Evolutionary conservation across 768 basidiomycete genomes (phyloP), one percentile per base, ranked within the genome.

Genomic region (Russula griseocarnosa): DNA sequence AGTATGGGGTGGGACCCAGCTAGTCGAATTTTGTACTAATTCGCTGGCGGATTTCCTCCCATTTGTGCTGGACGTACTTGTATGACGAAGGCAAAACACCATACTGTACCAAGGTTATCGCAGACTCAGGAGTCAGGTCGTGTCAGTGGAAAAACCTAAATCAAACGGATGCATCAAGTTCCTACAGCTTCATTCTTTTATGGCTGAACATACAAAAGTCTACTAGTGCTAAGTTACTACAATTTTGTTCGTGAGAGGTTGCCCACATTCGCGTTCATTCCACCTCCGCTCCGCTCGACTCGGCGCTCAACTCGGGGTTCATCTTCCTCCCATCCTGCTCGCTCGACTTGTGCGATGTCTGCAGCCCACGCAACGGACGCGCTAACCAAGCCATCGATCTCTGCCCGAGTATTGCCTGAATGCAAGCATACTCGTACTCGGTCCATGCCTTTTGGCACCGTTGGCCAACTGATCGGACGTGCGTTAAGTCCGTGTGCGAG

Each of bases 391-490:
- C 74, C 71, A 44, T 84, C 81, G 4, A 96, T 79, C 32, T 95
- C 86, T 44, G 76, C 78, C 3, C 69, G 62, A 36, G 85, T 83
- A 70, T 95, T 92, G 1, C 81, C 85, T 0, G 93, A 85, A 70
- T 94, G 90, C 30, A 98, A 70, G 73, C 95, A 98, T n/a, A 98
- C 83, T 3, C 95, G 76, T 2, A 98, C 87, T 20, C 94, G 83
- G 65, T 94, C 89, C 63, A 82, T 82, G 10, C 92, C 94, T 58
- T 86, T 87, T 0, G 94, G 92, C 0, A 97, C 94, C 0, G 94
- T 97, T 0, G 96, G 95, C 79, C 87, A 88, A 11, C 83, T 86
- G 47, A 94, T 92, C 5, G 90, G 85, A 3, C 87, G 84, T 0
- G 87, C 88, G 67, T 86, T 85, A 70, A 89, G 80, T 1, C 82